These are phyloP conservation scores for Umbellularia californica DNA, from an alignment of 164 flowering plant species.

Conservation along the genomic window DNA sequence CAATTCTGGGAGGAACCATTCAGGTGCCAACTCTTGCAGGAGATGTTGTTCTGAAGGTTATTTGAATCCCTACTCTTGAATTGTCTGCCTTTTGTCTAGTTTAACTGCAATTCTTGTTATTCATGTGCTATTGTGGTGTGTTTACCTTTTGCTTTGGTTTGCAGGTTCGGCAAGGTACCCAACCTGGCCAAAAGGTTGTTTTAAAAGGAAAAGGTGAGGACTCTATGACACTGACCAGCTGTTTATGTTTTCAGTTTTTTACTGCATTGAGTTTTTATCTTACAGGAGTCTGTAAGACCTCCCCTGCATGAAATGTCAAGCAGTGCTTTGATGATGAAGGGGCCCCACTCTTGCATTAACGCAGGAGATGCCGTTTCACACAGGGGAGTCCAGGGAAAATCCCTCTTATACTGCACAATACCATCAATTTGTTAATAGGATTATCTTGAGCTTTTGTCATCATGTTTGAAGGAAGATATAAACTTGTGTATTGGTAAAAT, in stretches of 20 bases:
- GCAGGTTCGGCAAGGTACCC: conserved; percentile 93
- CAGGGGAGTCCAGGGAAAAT: no score
- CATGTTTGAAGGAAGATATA: not conserved
- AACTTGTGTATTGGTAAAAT: not conserved
- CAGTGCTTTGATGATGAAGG: no score
- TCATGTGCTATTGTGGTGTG: not conserved
- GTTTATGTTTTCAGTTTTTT: not conserved
- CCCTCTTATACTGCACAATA: not conserved
- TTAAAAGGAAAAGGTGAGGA: conserved; percentile 76
- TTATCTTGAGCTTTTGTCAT: not conserved
- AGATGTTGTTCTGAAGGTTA: conserved; percentile 91
- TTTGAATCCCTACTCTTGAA: conserved; percentile 4
- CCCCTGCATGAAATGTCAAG: no score
- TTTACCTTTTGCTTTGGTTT: conserved; percentile 13
- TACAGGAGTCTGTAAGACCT: no score
- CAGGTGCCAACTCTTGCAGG: conserved; percentile 95
- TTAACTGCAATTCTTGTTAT: not conserved
- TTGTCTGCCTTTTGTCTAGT: not conserved
- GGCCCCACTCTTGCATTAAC: no score
- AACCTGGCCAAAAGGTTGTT: conserved; percentile 95
- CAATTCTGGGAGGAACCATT: conserved; percentile 94
- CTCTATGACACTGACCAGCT: not conserved
- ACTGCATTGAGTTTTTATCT: not conserved
- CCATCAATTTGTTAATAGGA: not conserved
- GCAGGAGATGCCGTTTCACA: no score